phyloP scores from a whole-genome alignment of 805 yeast genomes.

The Candida palmyrensis region DNA sequence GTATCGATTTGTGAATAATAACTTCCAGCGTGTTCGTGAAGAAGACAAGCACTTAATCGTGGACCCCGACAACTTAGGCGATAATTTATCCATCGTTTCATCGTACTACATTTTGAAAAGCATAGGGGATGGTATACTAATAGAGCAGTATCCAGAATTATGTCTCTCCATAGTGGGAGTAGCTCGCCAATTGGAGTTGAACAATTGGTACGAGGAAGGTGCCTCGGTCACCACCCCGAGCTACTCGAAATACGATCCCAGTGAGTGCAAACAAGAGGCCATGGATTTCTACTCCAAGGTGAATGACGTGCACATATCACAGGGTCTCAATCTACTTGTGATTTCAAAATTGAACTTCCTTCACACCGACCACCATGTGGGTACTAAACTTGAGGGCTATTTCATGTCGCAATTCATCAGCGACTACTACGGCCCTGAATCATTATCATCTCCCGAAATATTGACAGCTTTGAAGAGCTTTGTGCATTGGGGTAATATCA shows the following conservation, averaged over 20 bases:
- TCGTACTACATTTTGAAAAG: constrained; percentile 38
- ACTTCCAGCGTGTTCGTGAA: constrained; percentile 43
- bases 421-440: constrained; percentile 36
- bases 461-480: constrained; percentile 46
- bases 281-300: constrained; percentile 25
- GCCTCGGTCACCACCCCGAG: constrained; percentile 34
- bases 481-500: constrained; percentile 51
- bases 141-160: constrained; percentile 32
- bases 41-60: constrained; percentile 46
- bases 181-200: constrained; percentile 44
- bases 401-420: constrained; percentile 35
- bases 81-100: constrained; percentile 34
- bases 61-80: constrained; percentile 21
- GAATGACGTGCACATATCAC: constrained; percentile 28
- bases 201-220: constrained; percentile 45
- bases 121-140: constrained; percentile 31
- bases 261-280: constrained; percentile 23
- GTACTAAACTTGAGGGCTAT: constrained; percentile 44
- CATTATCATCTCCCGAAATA: constrained; percentile 35
- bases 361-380: constrained; percentile 52
- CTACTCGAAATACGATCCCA: constrained; percentile 28
- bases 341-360: constrained; percentile 48
- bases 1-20: constrained; percentile 44
- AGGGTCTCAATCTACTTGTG: constrained; percentile 39
- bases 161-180: constrained; percentile 46